These are phyloP conservation scores for Eustoma russellianum DNA, from an alignment of 257 asterid genomes.

Conservation along the genomic window DNA sequence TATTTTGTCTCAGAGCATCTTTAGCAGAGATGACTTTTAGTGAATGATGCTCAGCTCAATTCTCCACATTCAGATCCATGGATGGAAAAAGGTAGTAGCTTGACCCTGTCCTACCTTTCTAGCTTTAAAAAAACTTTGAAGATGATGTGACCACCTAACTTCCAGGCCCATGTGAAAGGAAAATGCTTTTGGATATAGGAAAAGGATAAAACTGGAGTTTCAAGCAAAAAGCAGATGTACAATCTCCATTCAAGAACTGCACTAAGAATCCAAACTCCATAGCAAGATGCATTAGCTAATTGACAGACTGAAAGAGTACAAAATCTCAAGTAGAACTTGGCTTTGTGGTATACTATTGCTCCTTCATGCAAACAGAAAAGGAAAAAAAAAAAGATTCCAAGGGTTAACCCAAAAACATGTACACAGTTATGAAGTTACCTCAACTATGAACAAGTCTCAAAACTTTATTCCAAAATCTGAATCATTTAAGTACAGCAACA, in stretches of 20 bases:
- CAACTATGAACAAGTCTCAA: slow-evolving; percentile 11
- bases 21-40: slow-evolving; percentile 19
- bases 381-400: slow-evolving; percentile 7
- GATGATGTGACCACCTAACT: slow-evolving; percentile 11
- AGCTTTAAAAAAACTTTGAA: too few relatives aligned
- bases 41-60: slow-evolving; percentile 13
- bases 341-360: slow-evolving; percentile 11
- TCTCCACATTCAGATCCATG: slow-evolving; percentile 33
- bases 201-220: slow-evolving; percentile 17
- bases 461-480: slow-evolving; percentile 4
- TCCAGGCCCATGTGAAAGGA: slow-evolving; percentile 12
- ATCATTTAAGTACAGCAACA: slow-evolving; percentile 7
- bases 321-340: too few relatives aligned
- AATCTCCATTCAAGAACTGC: slow-evolving; percentile 10
- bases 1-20: slow-evolving; percentile 57
- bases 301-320: slow-evolving; percentile 36
- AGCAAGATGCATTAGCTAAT: slow-evolving; percentile 23
- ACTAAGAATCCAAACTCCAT: slow-evolving; percentile 19
- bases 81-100: background rate
- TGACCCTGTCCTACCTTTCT: too few relatives aligned
- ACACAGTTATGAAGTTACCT: background rate
- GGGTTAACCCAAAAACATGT: slow-evolving; percentile 14
- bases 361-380: slow-evolving; percentile 2
- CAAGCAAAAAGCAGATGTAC: slow-evolving; percentile 15
- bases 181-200: slow-evolving; percentile 5